Percentiles rank a stretch among this genome's conserved stretches.
phyloP scores from a whole-genome alignment of 345 rosid genomes.

The Corchorus capsularis region DNA sequence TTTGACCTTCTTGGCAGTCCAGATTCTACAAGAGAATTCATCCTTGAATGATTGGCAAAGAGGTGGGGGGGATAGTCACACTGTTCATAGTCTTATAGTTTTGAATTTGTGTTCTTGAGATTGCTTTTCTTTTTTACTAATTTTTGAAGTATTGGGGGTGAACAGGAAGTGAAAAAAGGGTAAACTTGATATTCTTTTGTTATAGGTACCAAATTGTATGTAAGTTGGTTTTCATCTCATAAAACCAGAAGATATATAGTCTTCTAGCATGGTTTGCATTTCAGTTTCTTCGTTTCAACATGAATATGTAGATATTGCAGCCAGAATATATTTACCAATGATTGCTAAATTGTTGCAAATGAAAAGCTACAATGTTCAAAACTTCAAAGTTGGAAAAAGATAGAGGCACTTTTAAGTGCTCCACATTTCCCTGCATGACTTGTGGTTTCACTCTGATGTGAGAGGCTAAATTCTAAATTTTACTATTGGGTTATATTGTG shows the following conservation, averaged over 20 bases:
- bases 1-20: slow-evolving; percentile 63
- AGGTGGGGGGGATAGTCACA: slow-evolving; percentile 13
- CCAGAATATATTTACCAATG: too few relatives aligned
- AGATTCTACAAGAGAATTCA: slow-evolving; percentile 41
- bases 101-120: slow-evolving; percentile 12
- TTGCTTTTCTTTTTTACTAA: slow-evolving; percentile 2
- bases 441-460: too few relatives aligned
- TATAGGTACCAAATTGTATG: slow-evolving; percentile 21
- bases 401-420: too few relatives aligned
- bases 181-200: slow-evolving; percentile 25
- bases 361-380: not conserved
- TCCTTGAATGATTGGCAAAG: slow-evolving; percentile 28
- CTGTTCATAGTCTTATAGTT: slow-evolving; percentile 38
- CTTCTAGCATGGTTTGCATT: not conserved
- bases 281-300: not conserved
- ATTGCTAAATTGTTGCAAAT: not conserved
- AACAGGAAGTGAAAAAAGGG: slow-evolving; percentile 13
- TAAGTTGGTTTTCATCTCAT: slow-evolving; percentile 25
- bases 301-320: not conserved
- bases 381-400: too few relatives aligned
- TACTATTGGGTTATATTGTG: too few relatives aligned
- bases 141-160: slow-evolving; percentile 1
- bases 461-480: too few relatives aligned
- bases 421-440: too few relatives aligned
- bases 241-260: slow-evolving; percentile 1